These are phyloP conservation scores for Zea mays DNA, from an alignment of 176 grass and related monocot species.

Conservation along the genomic window DNA sequence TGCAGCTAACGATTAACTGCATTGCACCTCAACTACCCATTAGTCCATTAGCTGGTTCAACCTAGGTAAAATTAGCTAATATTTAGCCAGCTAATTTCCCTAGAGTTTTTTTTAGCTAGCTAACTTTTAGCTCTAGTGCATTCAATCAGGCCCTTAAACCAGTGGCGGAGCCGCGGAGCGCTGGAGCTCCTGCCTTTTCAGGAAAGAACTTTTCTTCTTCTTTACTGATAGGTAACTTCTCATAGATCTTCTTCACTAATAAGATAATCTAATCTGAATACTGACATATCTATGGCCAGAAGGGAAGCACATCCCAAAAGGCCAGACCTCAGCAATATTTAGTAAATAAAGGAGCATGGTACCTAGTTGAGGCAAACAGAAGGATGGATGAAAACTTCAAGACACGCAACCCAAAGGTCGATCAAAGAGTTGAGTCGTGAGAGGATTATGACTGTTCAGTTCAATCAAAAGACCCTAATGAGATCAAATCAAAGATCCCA, in stretches of 20 bases:
- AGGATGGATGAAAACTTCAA: constrained; percentile 13
- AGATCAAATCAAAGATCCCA: constrained; percentile 13
- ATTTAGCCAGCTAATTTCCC: too few relatives aligned
- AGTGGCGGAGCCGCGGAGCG: too few relatives aligned
- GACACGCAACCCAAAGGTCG: not conserved
- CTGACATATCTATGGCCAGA: constrained; percentile 19
- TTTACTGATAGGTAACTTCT: constrained; percentile 1
- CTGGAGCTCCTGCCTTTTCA: not conserved
- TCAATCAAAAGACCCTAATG: not conserved
- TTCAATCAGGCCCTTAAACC: too few relatives aligned
- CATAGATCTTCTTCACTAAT: not conserved
- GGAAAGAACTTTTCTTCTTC: not conserved
- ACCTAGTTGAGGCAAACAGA: constrained; percentile 2
- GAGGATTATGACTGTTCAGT: not conserved
- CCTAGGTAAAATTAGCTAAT: too few relatives aligned
- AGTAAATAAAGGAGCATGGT: not conserved
- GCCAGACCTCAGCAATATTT: not conserved
- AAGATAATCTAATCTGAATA: constrained; percentile 5
- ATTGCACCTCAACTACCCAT: too few relatives aligned
- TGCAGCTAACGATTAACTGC: too few relatives aligned
- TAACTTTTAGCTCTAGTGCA: too few relatives aligned
- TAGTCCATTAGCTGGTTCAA: too few relatives aligned
- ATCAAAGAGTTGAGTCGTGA: constrained; percentile 2
- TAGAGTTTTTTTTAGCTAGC: too few relatives aligned
- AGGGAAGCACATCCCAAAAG: constrained; percentile 19